Base-by-base conservation (phyloP, 2,329 filamentous ascomycete genomes). In the Botrytis medusae region DNA sequence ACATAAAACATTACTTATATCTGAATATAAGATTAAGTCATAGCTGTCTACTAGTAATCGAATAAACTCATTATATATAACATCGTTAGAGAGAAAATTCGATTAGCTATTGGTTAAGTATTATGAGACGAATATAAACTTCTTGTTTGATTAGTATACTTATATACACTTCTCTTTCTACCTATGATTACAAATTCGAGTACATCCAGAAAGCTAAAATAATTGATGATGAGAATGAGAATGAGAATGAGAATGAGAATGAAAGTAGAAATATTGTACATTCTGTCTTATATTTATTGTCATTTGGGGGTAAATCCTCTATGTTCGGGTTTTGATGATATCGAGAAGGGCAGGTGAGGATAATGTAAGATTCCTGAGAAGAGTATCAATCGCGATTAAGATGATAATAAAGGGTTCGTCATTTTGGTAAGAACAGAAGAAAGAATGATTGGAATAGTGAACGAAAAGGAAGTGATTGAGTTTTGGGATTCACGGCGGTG, bases 151-250 rank as follows among this genome's bases (percentile, higher is more conserved):
- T 16, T 5, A 54, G 14, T 1, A 54, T 54, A 48, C 22, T 14
- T 1, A 46, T 14, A 7, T 46, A 20, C 44, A 20, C 10, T n/a
- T n/a, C 14, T 25, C 12, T 44, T 22, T n/a, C 10, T 29, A 8
- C 0, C 14, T 54, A 29, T 14, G 6, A 54, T 7, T 54, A 3
- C 2, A 54, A 16, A 54, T 54, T 54, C 14, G 4, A 18, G 2
- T 8, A 9, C 6, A 1, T 54, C 6, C 3, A 5, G 14, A 29
- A 29, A 8, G 9, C 0, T 18, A 8, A 3, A 29, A 18, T 18
- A 1, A n/a, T 54, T 2, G 12, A 51, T 12, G 5, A 46, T 20
- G 20, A 22, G 22, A 48, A 48, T 9, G 10, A 2, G 5, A n/a
- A 6, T 14, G 48, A 51, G 12, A n/a, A 51, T 51, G 48, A 4